Conservation (phyloP, 176 grass and related monocot species). For the maize (Zea mays) region Zm-B73-REFERENCE-NAM-5.0 NC_050097.1:50694501-50695000, state of each 20-base stretch:
- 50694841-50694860: neutral
- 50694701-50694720: slow-evolving; percentile 33
- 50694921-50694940: neutral
- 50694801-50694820: neutral
- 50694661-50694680: no score
- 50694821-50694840: neutral
- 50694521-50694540: neutral
- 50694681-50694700: neutral
- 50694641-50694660: slow-evolving; percentile 30
- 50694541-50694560: no score
- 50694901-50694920: neutral
- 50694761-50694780: slow-evolving; percentile 40
- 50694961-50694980: no score
- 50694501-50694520: neutral
- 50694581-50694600: slow-evolving; percentile 12
- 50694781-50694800: neutral
- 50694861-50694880: neutral
- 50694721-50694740: slow-evolving; percentile 3
- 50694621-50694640: neutral
- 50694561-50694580: neutral
- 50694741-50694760: slow-evolving; percentile 30
- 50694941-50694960: neutral
- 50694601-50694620: slow-evolving; percentile 44
- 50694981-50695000: neutral
- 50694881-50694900: neutral